phyloP scores from a whole-genome alignment of 2,329 filamentous ascomycete species.

The Microcyclospora tardicrescens region DNA sequence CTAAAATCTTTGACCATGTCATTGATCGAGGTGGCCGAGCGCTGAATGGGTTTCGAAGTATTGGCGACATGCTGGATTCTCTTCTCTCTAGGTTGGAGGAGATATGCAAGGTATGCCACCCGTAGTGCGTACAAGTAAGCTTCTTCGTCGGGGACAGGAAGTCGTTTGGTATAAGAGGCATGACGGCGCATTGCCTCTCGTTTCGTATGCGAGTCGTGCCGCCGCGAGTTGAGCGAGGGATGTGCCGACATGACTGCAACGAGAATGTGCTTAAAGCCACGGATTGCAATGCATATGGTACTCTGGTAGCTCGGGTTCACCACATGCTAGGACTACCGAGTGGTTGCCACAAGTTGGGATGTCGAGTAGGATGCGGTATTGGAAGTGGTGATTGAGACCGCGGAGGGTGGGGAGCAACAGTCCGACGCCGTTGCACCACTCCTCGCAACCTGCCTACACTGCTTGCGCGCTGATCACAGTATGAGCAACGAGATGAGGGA shows the following conservation, averaged over 20 bases:
- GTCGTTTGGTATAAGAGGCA: conserved; percentile 21
- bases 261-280: conserved; percentile 7
- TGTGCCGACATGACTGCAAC: conserved; percentile 11
- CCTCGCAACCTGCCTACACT: too few relatives aligned
- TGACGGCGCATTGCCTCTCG: conserved; percentile 28
- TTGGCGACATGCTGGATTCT: conserved; percentile 69
- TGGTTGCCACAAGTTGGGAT: too few relatives aligned
- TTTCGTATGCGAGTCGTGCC: conserved; percentile 31
- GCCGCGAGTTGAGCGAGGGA: conserved; percentile 23
- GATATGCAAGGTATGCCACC: conserved; percentile 80
- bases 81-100: conserved; percentile 81
- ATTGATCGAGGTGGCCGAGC: conserved; percentile 58
- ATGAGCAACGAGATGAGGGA: too few relatives aligned
- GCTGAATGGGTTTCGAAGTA: conserved; percentile 49
- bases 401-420: too few relatives aligned
- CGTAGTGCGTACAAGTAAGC: conserved; percentile 86
- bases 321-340: too few relatives aligned
- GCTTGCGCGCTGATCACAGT: too few relatives aligned
- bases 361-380: too few relatives aligned
- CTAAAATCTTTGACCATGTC: conserved; percentile 84
- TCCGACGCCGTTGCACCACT: too few relatives aligned
- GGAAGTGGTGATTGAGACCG: too few relatives aligned
- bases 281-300: too few relatives aligned
- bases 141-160: conserved; percentile 48
- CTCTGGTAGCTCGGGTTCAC: too few relatives aligned